Evolutionary conservation across 768 basidiomycete species (phyloP), one percentile per base, ranked within the genome.

Genomic region (Tephrocybe sp.): DNA sequence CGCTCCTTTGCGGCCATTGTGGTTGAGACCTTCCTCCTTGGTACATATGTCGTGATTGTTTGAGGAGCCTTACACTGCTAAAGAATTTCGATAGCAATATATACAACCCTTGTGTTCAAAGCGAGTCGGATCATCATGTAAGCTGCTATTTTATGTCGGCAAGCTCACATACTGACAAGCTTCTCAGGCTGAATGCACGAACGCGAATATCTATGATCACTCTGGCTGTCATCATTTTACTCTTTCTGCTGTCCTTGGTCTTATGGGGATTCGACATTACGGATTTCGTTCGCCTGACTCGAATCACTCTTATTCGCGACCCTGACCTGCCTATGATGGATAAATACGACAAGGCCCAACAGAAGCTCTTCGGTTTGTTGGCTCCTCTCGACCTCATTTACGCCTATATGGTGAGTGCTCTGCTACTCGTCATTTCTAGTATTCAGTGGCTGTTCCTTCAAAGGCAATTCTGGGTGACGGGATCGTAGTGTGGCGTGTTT

Each of bases 221-320:
- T 15, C 14, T 45, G 7, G 14, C 34, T n/a, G 42, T 40, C n/a
- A 18, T 54, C 2, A 20, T 44, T 17, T 4, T 49, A n/a, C 43
- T 54, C 36, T 54, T 44, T n/a, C 6, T 15, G 11, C 43, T 49
- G 53, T 33, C 47, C 0, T 14, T 54, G 26, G 42, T 40, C 25
- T 30, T 54, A 42, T 45, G 47, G 42, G 47, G 26, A 8, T 49
- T 54, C 26, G 53, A 54, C 17, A 26, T 54, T 3, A 44, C 53
- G 15, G 48, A 45, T 26, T 54, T 54, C 42, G 33, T 49, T 17
- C 53, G 8, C 24, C 32, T 38, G 26, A 41, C 25, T 14, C 47
- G 45, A 40, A 44, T 37, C 5, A 48, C 48, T 7, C 48, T 54
- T 15, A 38, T 54, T 4, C 21, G 11, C 23, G 23, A 49, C 23